phyloP scores from a whole-genome alignment of 805 yeast genomes.

The Metschnikowia koreensis region DNA sequence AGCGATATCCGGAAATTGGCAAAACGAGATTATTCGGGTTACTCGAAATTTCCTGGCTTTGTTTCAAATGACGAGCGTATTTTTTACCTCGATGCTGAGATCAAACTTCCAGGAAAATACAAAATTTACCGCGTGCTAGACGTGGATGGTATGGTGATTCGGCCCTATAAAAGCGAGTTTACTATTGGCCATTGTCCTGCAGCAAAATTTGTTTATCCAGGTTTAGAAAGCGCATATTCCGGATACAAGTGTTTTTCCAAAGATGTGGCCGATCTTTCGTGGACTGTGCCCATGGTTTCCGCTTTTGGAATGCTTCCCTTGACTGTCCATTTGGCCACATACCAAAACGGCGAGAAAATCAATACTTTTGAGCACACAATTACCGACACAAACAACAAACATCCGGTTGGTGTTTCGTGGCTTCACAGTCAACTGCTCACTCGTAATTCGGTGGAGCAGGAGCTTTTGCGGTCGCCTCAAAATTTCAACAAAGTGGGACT shows the following conservation, averaged over 20 bases:
- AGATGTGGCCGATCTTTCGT: conserved; percentile 40
- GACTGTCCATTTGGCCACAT: conserved; percentile 25
- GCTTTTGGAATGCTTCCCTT: conserved; percentile 77
- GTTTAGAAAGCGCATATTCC: conserved; percentile 18
- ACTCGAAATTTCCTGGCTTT: conserved; percentile 24
- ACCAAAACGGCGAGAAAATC: conserved; percentile 25
- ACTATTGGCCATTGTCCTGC: conserved; percentile 76
- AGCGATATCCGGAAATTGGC: conserved; percentile 48
- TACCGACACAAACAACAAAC: conserved; percentile 22
- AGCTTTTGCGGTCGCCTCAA: conserved; percentile 28
- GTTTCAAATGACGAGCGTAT: conserved; percentile 38
- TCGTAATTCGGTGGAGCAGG: conserved; percentile 37
- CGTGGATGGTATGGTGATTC: conserved; percentile 54
- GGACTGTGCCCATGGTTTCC: conserved; percentile 46
- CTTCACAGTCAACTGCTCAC: conserved; percentile 22
- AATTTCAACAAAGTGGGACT: conserved; percentile 19
- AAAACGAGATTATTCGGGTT: conserved; percentile 32
- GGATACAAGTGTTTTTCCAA: conserved; percentile 54
- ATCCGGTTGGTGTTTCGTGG: conserved; percentile 29
- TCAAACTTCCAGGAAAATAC: conserved; percentile 74
- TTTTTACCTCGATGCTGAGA: conserved; percentile 62
- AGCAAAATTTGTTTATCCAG: conserved; percentile 50
- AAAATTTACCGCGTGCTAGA: conserved; percentile 68
- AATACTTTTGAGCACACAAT: conserved; percentile 26
- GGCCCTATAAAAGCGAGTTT: conserved; percentile 59